Evolutionary conservation across 139 green algal genomes (phyloP), one percentile per base, ranked within the genome.

Genomic region (Gonium pectorale): DNA sequence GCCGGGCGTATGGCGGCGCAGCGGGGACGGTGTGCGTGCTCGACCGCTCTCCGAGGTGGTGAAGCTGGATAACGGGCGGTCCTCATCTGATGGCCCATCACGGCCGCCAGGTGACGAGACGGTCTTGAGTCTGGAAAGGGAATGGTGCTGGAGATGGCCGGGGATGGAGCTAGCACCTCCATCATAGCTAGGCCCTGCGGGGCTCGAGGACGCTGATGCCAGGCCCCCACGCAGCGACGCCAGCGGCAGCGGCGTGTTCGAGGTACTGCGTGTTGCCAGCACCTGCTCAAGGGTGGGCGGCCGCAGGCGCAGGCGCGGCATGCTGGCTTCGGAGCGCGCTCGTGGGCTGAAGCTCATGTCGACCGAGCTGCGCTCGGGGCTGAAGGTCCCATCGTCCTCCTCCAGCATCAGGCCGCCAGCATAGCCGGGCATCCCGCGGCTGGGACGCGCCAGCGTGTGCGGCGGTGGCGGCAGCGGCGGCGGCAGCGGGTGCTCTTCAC

Each of bases 381-480:
- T 43, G 11, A 15, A 22, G 2, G 1, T 33, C 5, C 5, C 63
- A 7, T 70, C 63, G 63, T 31, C 63, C 33, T 70, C 63, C 17
- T 8, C 63, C 35, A 33, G 43, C 33, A 5, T 35, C 17, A 44
- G 2, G 63, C 35, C 63, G 19, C 33, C 33, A 9, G 31, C 63
- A 43, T 63, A 83, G 43, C 77, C 77, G 13, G 77, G 77, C 59
- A 83, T n/a, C n/a, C n/a, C 77, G 3, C 62, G 41, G 77, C 77
- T 83, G 31, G 77, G 77, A n/a, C 77, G 40, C 56, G 38, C 37
- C 29, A 26, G 59, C 24, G 13, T 38, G 8, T n/a, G 27, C 1
- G 0, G 13, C 26, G 11, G 7, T 3, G 0, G 31, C 43, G 54
- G 40, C 38, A 37, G n/a, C n/a, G n/a, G n/a, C n/a, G n/a, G n/a